Base-by-base conservation (phyloP, 2,329 filamentous ascomycete genomes). In the Diplodia sapinea region DNA sequence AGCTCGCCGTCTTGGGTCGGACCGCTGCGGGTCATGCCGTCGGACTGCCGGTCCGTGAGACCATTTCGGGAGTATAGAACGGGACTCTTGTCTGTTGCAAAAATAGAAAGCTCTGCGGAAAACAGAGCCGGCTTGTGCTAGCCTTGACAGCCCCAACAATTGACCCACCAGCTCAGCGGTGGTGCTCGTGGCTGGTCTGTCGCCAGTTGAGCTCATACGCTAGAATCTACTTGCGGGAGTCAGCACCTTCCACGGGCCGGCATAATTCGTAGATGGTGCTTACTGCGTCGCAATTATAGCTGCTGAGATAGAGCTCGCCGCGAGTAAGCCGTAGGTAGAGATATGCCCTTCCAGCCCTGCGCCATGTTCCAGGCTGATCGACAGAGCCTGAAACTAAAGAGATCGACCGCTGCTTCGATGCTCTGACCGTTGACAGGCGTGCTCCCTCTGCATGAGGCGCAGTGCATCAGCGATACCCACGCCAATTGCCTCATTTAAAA, bases 221-320 rank as follows among this genome's bases (percentile, higher is more conserved):
- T 54, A 64, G 49, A 26, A 78, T 3, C 77, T 76, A n/a, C 76
- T 75, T 15, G 71, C 73, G 1, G 77, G 74, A 17, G 75, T 78
- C 29, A 78, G 56, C n/a, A 71, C 71, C 56, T 78, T 78, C 67
- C 76, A 72, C 5, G 75, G 74, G 57, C 75, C 72, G 5, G 43
- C 75, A 73, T 1, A 74, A 75, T 38, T 75, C 73, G 40, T 76
- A 75, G 11, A 77, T 74, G 13, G 64, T 71, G 15, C 75, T 71
- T 13, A 68, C 59, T 15, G 15, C 26, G 7, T 64, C 52, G 0
- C 61, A 62, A 3, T 73, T 64, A 2, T 72, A 74, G 20, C 67
- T 69, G 1, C 70, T 71, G 1, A 73, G 75, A 74, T 76, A 78
- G 6, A 73, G 70, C 1, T 73, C 74, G 12, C 75, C 75, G 71